Base-by-base conservation (phyloP, 2,329 filamentous ascomycete species). In the Penicillium hordei region DNA sequence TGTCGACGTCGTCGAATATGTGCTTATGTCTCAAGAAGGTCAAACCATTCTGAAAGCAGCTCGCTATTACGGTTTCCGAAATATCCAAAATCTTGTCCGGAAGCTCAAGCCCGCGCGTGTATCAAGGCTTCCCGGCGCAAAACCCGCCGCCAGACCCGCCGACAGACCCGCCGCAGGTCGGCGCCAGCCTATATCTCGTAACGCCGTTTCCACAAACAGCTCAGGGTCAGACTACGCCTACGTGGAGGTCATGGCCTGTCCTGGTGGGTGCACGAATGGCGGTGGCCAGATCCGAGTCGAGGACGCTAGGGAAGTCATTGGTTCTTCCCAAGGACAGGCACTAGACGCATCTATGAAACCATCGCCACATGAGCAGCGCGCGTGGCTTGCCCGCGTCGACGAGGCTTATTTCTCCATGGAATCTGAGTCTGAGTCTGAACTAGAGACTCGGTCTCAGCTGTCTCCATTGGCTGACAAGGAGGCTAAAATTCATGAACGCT, bases 221-320 rank as follows among this genome's bases (percentile, higher is more conserved):
- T 62, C 68, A 12, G 67, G 68, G 15, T 75, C 84, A 7, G 91
- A 96, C 36, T 93, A 93, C 72, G 84, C 89, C n/a, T 97, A 96
- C 75, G 90, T 97, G 29, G 94, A 99, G 76, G 94, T 99, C 58
- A 99, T 99, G 94, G 94, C 94, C 15, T 99, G 94, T 74, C 94
- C 94, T 0, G 94, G 94, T n/a, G 94, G 94, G 3, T 99, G 94
- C 78, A 99, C 94, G 54, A 99, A 99, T 68, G 94, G 94, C 2
- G 94, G 94, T 38, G 94, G 94, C 0, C 94, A 99, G 78, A 88
- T 99, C 72, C 96, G 96, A 71, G 85, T 91, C 27, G 90, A 91
- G 52, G 94, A 97, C 72, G 85, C 89, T 19, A 66, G 70, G 42
- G 70, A 74, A 48, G 65, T 60, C 17, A 60, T 60, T 45, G 48